Evolutionary conservation across 2,329 filamentous ascomycete species (phyloP), one percentile per base, ranked within the genome.

Genomic region (Trichoderma gracile): DNA sequence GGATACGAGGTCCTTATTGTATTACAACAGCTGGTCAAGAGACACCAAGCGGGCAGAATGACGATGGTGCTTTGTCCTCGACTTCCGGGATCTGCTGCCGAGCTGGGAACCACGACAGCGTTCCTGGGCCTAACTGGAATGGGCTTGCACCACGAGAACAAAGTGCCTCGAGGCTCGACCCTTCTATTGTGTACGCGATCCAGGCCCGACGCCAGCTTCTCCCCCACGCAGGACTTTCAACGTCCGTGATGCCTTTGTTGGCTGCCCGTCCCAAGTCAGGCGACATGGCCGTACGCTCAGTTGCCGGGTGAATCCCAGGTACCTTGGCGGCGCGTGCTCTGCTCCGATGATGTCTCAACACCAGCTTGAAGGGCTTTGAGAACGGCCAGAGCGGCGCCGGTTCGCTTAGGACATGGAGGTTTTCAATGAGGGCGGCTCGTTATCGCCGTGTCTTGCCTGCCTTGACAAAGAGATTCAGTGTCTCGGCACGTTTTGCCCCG

Each of bases 91-190:
- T n/a, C 19, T 43, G 6, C 14, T 23, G 12, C 54, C 3, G 21
- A 47, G 17, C 55, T 43, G 55, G n/a, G n/a, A 19, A 19, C 42
- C 46, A 9, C 23, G 43, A 49, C 40, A 14, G 33, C 49, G 58
- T 62, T 62, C 58, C 58, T 62, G 58, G 40, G 15, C 17, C 58
- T 62, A 54, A 46, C 58, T 62, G 38, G 5, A 38, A 25, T 38
- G 19, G 49, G 27, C 12, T 10, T 62, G 40, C 58, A 19, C 49
- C 58, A 62, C 58, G 58, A 62, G 58, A 62, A 54, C 38, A 42
- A 46, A 62, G 47, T 33, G 47, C 47, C 25, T 45, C 49, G 19
- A 62, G 58, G 40, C 38, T 38, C 33, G 40, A 54, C 49, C 49
- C 49, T 50, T 46, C 49, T 47, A 58, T 58, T 38, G 33, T 38